These are phyloP conservation scores for Xylaria cubensis DNA, from an alignment of 495 filamentous ascomycete species.

Conservation along the genomic window DNA sequence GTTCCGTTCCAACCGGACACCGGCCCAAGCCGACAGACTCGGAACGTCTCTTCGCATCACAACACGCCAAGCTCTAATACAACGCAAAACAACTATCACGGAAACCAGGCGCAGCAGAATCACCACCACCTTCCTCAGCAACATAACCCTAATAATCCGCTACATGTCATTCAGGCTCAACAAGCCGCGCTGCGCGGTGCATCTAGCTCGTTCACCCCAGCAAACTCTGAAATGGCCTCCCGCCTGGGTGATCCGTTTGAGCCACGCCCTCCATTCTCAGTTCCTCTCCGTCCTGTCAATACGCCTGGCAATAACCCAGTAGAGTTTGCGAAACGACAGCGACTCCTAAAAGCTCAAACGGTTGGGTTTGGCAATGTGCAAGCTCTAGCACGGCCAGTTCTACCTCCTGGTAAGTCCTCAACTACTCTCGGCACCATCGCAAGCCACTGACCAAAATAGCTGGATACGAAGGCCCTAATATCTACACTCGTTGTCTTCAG, in stretches of 20 bases:
- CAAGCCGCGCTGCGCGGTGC: slow-evolving; percentile 47
- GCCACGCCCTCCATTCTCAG: slow-evolving; percentile 58
- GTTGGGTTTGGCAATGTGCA: slow-evolving; percentile 35
- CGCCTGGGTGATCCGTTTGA: slow-evolving; percentile 64
- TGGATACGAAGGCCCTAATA: slow-evolving; percentile 76
- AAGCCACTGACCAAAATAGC: slow-evolving; percentile 45
- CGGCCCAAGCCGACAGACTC: slow-evolving; percentile 62
- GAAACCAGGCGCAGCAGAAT: slow-evolving; percentile 38
- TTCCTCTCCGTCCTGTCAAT: slow-evolving; percentile 70
- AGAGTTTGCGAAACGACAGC: slow-evolving; percentile 61
- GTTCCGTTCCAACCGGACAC: slow-evolving; percentile 84
- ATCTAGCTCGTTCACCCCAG: slow-evolving; percentile 46
- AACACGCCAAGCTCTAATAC: slow-evolving; percentile 41
- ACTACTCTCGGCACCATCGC: slow-evolving; percentile 27
- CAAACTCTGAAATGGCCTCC: slow-evolving; percentile 51
- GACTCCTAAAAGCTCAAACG: slow-evolving; percentile 37
- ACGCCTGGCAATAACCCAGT: slow-evolving; percentile 73
- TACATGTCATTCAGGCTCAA: slow-evolving; percentile 39
- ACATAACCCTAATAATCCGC: slow-evolving; percentile 38
- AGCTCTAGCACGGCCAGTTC: slow-evolving; percentile 31
- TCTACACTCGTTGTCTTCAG: slow-evolving; percentile 83
- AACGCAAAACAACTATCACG: slow-evolving; percentile 40
- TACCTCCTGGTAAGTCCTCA: slow-evolving; percentile 37
- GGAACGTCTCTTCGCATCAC: slow-evolving; percentile 60
- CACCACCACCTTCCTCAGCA: slow-evolving; percentile 40